Conservation (phyloP, 1,284 basidiomycete species). For the Rhizoctonia solani region DNA sequence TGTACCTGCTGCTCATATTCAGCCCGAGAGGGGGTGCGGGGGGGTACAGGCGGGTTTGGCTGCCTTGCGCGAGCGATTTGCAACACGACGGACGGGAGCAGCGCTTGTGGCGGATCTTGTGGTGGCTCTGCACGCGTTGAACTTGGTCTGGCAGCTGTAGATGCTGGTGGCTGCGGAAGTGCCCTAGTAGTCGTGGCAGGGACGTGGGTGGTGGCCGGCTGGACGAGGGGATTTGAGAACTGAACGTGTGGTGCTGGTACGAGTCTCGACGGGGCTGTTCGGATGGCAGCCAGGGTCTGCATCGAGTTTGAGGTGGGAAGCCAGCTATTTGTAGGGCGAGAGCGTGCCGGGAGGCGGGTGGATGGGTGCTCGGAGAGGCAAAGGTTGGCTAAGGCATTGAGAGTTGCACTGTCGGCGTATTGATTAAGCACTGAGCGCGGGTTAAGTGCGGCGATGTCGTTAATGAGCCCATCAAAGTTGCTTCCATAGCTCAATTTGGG, state of each 20-base stretch:
- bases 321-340: neutral
- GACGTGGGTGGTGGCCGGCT: too few species aligned
- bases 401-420: neutral
- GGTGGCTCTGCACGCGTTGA: too few species aligned
- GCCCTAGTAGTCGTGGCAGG: too few species aligned
- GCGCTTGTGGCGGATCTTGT: too few species aligned
- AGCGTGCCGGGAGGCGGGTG: neutral
- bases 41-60: neutral
- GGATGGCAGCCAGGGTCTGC: neutral
- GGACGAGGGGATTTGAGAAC: neutral
- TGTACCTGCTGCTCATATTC: neutral
- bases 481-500: neutral
- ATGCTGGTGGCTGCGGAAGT: too few species aligned
- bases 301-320: neutral
- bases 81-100: neutral
- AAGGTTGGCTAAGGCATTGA: neutral
- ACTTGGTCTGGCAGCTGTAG: too few species aligned
- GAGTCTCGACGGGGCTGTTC: neutral
- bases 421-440: neutral
- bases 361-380: neutral
- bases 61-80: neutral
- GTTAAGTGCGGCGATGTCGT: neutral
- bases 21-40: neutral
- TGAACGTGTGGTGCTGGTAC: neutral
- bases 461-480: neutral